phyloP scores from a whole-genome alignment of 768 basidiomycete genomes.

The Boletus fagicola region DNA sequence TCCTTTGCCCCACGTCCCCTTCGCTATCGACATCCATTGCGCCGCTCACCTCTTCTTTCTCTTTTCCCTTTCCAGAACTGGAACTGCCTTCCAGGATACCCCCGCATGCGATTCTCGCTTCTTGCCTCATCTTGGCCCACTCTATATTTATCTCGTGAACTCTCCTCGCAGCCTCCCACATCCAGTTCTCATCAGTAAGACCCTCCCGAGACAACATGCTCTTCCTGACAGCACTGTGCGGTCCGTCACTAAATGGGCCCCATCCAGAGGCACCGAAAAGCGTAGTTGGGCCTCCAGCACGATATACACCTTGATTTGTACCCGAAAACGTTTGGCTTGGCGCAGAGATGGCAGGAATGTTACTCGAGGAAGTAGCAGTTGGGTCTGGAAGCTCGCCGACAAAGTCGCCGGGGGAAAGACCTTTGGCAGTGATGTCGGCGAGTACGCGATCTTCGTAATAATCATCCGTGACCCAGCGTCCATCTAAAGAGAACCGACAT shows the following conservation, averaged over 20 bases:
- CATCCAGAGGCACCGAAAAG: constrained; percentile 82
- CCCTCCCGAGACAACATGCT: constrained; percentile 76
- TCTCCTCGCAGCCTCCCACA: constrained; percentile 72
- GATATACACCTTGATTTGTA: constrained; percentile 69
- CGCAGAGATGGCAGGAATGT: constrained; percentile 38
- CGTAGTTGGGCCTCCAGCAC: constrained; percentile 90
- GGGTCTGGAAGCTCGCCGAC: constrained; percentile 84
- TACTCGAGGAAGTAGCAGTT: constrained; percentile 46
- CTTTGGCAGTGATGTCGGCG: constrained; percentile 74
- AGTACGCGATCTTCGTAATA: constrained; percentile 89
- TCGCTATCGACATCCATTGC: constrained; percentile 32
- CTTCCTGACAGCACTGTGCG: constrained; percentile 80
- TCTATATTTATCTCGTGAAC: constrained; percentile 62
- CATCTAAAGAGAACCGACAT: constrained; percentile 51
- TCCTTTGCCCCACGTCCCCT: constrained; percentile 27
- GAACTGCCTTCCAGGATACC: constrained; percentile 41
- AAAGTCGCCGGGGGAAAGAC: constrained; percentile 75
- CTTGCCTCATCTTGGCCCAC: constrained; percentile 58
- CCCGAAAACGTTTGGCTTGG: constrained; percentile 39
- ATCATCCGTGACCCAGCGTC: constrained; percentile 91
- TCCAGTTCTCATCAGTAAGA: constrained; percentile 89
- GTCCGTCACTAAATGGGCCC: constrained; percentile 88
- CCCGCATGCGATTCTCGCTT: constrained; percentile 51
- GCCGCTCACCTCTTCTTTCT: constrained; percentile 30
- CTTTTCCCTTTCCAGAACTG: constrained; percentile 32